These are phyloP conservation scores for Botrytis hyacinthi DNA, from an alignment of 2,329 filamentous ascomycete genomes.

Conservation along the genomic window DNA sequence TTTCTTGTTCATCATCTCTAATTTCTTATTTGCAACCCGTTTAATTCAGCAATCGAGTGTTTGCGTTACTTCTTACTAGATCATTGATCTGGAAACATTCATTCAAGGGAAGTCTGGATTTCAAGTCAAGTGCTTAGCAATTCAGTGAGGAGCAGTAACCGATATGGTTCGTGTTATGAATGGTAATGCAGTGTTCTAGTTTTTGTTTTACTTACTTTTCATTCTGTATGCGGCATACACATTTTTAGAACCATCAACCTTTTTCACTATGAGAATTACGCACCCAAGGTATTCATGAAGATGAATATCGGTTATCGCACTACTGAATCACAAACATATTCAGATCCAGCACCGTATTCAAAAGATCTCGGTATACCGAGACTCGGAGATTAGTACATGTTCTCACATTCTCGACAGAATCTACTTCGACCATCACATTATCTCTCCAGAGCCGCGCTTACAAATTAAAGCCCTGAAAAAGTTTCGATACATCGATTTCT, in stretches of 20 bases:
- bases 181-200: neutral
- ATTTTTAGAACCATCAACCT: neutral
- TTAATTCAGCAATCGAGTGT: neutral
- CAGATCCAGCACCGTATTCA: neutral
- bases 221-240: neutral
- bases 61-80: neutral
- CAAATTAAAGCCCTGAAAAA: neutral
- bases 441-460: neutral
- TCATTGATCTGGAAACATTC: neutral
- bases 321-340: neutral
- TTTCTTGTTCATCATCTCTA: neutral
- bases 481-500: neutral
- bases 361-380: neutral
- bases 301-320: neutral
- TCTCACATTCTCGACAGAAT: neutral
- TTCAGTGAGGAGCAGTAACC: neutral
- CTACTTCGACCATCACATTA: neutral
- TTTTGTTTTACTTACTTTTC: neutral
- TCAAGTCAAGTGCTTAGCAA: neutral
- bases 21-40: neutral
- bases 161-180: neutral
- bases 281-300: too few relatives aligned
- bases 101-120: neutral
- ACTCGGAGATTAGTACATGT: neutral
- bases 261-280: too few relatives aligned